Base-by-base conservation (phyloP, 2,329 filamentous ascomycete species). In the Alternaria sp. region DNA sequence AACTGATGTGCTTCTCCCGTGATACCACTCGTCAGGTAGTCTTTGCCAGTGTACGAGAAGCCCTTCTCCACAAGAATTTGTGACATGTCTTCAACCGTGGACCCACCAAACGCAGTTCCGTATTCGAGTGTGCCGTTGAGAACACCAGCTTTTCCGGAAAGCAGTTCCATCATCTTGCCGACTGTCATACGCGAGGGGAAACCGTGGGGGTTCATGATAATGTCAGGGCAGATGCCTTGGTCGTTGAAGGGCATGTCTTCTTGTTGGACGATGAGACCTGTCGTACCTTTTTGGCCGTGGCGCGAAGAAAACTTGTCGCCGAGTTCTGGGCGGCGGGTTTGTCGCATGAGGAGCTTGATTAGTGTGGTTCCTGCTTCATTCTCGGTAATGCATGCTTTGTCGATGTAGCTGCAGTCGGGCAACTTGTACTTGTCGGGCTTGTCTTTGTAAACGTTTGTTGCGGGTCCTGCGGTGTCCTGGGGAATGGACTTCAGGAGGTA, bases 121-220 rank as follows among this genome's bases (percentile, higher is more conserved):
- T 97, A 97, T 72, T 96, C 91, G 62, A 93, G 89, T 7, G 90
- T 89, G 5, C 95, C 95, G 60, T 90, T 87, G 4, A 99, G 80
- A 2, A 99, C 89, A 12, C 94, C 93, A 0, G 95, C 95, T 80
- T 99, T 99, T 66, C 95, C 95, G 0, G 94, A 93, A 16, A 99
- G 85, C 44, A 97, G 91, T 77, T 99, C 95, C 51, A 99, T 87
- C 84, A 99, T 91, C 80, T 99, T 99, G 32, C 95, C 95, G 64
- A 99, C 95, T 54, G 95, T 99, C 95, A 99, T 99, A 79, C 95
- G 95, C 32, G 94, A 98, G 1, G 95, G 95, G 85, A 99, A 99
- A 89, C 95, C 95, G 81, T 99, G 95, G 0, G 96, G 95, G 83
- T 99, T 99, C 95, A 99, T 99, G 87, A 99, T 99, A 68, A 99